A percentile compares a stretch with the other conserved stretches of the same genome.
Evolutionary conservation across 2,329 filamentous ascomycete species (phyloP).

Genomic region (Aspergillus tubingensis): DNA sequence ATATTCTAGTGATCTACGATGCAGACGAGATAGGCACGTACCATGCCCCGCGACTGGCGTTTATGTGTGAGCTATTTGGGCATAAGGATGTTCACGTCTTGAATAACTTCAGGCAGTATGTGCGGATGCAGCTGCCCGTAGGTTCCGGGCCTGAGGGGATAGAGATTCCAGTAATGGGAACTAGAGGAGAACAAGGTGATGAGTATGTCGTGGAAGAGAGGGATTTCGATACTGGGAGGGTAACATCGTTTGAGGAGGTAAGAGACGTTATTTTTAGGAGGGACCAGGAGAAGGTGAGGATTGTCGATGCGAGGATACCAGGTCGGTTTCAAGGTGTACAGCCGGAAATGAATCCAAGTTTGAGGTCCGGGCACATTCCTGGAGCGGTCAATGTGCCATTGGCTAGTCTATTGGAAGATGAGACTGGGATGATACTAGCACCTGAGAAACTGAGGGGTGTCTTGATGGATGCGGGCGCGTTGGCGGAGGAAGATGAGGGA

Average conservation of each 20-base stretch:
- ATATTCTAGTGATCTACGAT: constrained; percentile 34
- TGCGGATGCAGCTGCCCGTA: constrained; percentile 22
- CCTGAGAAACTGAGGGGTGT: constrained; percentile 11
- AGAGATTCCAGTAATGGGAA: not conserved
- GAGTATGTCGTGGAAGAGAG: not conserved
- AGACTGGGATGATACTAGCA: constrained; percentile 16
- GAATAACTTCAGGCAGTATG: constrained; percentile 33
- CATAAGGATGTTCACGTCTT: constrained; percentile 30
- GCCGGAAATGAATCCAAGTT: constrained; percentile 16
- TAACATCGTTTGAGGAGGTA: constrained; percentile 23
- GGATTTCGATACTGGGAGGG: not conserved
- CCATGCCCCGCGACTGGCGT: constrained; percentile 32
- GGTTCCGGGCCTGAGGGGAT: not conserved
- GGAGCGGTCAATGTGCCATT: constrained; percentile 30
- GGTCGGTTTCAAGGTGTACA: constrained; percentile 24
- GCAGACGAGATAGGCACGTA: constrained; percentile 31
- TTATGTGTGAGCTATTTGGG: constrained; percentile 30
- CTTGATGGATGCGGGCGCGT: constrained; percentile 23
- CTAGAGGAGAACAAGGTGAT: not conserved
- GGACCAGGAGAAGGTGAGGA: not conserved
- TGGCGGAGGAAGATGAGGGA: not conserved
- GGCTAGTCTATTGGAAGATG: constrained; percentile 20
- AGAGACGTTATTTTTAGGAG: not conserved
- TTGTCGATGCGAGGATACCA: constrained; percentile 25
- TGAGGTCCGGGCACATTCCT: constrained; percentile 30